Evolutionary conservation across 2,329 filamentous ascomycete species (phyloP), one percentile per base, ranked within the genome.

Genomic region (Fusarium euwallaceae): DNA sequence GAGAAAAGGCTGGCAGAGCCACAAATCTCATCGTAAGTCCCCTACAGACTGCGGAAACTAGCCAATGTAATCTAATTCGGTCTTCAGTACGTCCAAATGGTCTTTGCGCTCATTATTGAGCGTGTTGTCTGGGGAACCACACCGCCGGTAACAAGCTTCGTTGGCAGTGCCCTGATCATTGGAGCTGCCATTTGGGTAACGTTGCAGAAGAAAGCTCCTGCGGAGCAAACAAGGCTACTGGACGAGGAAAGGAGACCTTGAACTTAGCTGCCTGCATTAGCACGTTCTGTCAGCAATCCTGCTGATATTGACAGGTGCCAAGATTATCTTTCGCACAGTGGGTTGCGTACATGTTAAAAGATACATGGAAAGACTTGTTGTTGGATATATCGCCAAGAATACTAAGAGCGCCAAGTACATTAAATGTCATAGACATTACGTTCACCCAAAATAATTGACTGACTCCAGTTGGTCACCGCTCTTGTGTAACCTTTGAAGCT

Each of bases 1-100:
- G 93, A 73, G 92, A 94, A 71, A 93, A 93, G 62, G 80, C 80
- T 4, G 80, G 80, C 1, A 67, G 80, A 37, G 80, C 80, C 11
- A 81, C 80, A 0, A 81, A 81, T 51, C 77, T 81, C 0, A 81
- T 81, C 0, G 80, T 81, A 71, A n/a, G 77, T 73, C 22, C 27
- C 17, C 0, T 4, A 1, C 9, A 0, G 0, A 0, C 2, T 4
- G 6, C 2, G 10, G 0, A 4, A 1, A 2, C 3, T 1, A 8
- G 9, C 7, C 7, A n/a, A 7, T 60, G 81, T 80, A 6, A 82
- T 56, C 73, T 73, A 67, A 79, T n/a, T 6, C 0, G 0, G 0
- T 9, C 6, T 51, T 8, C 1, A 84, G 76, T 83, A 82, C 37
- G 77, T 76, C 0, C 82, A 83, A 67, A 74, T 83, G 36, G 76